Conservation (phyloP, 78 protist genomes). For the Protostelium mycophagum region DNA sequence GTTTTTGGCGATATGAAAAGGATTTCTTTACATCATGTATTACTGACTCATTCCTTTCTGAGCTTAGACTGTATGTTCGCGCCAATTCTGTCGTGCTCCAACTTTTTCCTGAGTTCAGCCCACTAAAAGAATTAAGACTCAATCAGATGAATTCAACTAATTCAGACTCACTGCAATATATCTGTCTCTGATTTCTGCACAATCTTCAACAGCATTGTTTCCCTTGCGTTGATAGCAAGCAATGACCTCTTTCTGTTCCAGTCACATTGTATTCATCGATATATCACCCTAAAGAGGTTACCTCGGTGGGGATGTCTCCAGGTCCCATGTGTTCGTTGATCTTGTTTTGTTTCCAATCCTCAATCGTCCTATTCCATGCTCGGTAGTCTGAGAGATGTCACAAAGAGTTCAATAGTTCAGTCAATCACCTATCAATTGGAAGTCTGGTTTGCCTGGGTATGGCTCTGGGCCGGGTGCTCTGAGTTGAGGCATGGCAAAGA, state of each 20-base stretch:
- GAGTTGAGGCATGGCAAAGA: too few species aligned
- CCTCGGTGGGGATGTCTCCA: not conserved
- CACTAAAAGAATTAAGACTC: not conserved
- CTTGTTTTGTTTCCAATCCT: not conserved
- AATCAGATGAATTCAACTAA: not conserved
- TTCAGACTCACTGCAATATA: not conserved
- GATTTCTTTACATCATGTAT: too few species aligned
- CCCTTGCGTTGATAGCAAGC: not conserved
- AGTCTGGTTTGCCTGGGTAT: too few species aligned
- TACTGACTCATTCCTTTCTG: not conserved
- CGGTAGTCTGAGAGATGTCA: too few species aligned
- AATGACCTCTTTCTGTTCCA: not conserved
- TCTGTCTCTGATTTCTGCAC: not conserved
- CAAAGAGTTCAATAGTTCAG: too few species aligned
- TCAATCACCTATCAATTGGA: too few species aligned
- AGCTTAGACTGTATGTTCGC: not conserved
- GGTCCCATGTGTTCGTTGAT: not conserved
- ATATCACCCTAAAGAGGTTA: not conserved
- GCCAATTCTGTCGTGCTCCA: not conserved
- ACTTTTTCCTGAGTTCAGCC: not conserved
- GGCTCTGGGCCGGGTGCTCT: too few species aligned
- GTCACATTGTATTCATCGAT: not conserved
- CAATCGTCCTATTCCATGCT: not conserved
- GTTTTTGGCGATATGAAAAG: too few species aligned
- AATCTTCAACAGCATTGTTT: not conserved